These are phyloP conservation scores for Candida boidinii DNA, from an alignment of 805 yeast genomes.

Conservation along the genomic window DNA sequence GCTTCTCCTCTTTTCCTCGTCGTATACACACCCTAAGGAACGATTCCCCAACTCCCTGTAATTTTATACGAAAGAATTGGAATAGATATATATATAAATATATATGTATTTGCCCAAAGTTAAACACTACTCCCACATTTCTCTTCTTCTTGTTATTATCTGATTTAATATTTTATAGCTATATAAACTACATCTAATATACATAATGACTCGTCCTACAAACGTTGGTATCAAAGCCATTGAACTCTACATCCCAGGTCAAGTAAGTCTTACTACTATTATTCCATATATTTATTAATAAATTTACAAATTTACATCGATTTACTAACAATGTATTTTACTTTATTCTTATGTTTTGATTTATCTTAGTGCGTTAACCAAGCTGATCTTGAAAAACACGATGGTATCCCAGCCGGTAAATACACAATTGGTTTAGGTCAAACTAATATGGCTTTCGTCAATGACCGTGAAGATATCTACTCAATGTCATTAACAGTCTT, in stretches of 20 bases:
- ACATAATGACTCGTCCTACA: slow-evolving; percentile 41
- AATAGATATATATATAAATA: too few relatives aligned
- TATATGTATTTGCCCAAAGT: too few relatives aligned
- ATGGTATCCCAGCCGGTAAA: slow-evolving; percentile 86
- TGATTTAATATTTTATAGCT: too few relatives aligned
- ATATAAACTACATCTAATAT: too few relatives aligned
- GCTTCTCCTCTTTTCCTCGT: too few relatives aligned
- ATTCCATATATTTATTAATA: neutral
- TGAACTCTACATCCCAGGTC: slow-evolving; percentile 83
- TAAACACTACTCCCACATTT: too few relatives aligned
- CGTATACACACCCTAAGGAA: too few relatives aligned
- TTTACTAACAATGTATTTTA: too few relatives aligned
- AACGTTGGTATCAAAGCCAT: slow-evolving; percentile 97
- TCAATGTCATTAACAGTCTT: slow-evolving; percentile 89
- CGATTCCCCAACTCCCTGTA: too few relatives aligned
- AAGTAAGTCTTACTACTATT: slow-evolving; percentile 28
- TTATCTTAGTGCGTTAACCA: slow-evolving; percentile 61
- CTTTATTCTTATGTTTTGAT: neutral
- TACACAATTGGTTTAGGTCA: slow-evolving; percentile 98
- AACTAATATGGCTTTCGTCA: slow-evolving; percentile 95
- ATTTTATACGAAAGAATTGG: too few relatives aligned
- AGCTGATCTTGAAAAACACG: slow-evolving; percentile 74
- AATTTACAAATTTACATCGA: too few relatives aligned
- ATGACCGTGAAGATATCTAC: slow-evolving; percentile 95
- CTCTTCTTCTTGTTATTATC: too few relatives aligned